phyloP scores from a whole-genome alignment of 768 basidiomycete species.

The Mycena haematopus region DNA sequence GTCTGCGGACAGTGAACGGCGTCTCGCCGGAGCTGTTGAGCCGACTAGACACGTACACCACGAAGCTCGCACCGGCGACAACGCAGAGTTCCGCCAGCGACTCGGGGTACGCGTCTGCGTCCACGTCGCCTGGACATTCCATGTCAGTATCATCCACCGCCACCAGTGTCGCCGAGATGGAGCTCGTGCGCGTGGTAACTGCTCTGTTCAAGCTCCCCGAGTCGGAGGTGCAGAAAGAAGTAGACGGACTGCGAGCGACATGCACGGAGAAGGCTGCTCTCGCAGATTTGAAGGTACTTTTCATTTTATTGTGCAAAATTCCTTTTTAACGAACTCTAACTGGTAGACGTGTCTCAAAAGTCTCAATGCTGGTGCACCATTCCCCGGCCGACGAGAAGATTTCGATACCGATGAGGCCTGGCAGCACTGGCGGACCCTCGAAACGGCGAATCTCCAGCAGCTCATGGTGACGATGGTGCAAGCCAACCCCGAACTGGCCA shows the following conservation, averaged over 20 bases:
- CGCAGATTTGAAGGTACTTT: constrained; percentile 80
- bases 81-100: constrained; percentile 62
- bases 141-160: constrained; percentile 45
- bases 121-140: constrained; percentile 65
- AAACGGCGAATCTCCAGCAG: constrained; percentile 86
- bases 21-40: constrained; percentile 85
- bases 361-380: constrained; percentile 81
- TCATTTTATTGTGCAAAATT: constrained; percentile 9
- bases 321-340: constrained; percentile 12
- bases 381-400: constrained; percentile 86
- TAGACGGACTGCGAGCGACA: constrained; percentile 64
- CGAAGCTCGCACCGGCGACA: constrained; percentile 72
- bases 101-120: constrained; percentile 72
- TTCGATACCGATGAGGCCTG: constrained; percentile 85
- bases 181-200: constrained; percentile 71
- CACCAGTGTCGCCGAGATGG: constrained; percentile 70
- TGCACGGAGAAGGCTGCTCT: constrained; percentile 91
- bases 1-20: constrained; percentile 71
- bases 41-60: constrained; percentile 83
- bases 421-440: constrained; percentile 83
- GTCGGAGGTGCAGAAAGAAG: constrained; percentile 70
- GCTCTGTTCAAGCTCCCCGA: constrained; percentile 77
- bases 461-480: constrained; percentile 88
- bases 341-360: constrained; percentile 94
- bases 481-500: constrained; percentile 84